phyloP scores from a whole-genome alignment of 2,329 filamentous ascomycete species.

The Colletotrichum tropicale region DNA sequence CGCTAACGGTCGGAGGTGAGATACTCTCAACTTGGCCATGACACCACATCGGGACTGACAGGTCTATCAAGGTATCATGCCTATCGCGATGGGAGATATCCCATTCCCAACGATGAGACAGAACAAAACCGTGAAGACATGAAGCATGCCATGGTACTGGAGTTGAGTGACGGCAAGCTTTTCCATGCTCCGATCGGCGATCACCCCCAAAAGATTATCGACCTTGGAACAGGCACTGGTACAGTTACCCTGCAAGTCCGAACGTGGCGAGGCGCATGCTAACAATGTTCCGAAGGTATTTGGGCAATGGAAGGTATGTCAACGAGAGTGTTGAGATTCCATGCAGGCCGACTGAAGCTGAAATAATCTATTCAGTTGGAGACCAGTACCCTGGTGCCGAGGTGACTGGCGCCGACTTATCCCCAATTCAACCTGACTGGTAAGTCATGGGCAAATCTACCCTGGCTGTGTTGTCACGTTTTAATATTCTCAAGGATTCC shows the following conservation, averaged over 20 bases:
- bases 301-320: neutral
- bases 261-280: neutral
- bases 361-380: neutral
- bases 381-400: neutral
- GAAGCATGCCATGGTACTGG: slow-evolving; percentile 42
- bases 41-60: neutral
- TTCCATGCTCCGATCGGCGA: neutral
- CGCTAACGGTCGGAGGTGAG: slow-evolving; percentile 33
- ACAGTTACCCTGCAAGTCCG: neutral
- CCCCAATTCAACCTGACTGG: neutral
- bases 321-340: neutral
- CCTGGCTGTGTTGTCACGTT: neutral
- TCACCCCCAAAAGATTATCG: neutral
- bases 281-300: neutral
- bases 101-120: slow-evolving; percentile 40
- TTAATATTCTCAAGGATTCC: neutral
- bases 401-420: neutral
- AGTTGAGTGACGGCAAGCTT: slow-evolving; percentile 34
- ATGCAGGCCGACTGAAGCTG: neutral
- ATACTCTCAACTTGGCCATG: neutral
- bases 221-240: neutral
- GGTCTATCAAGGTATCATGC: slow-evolving; percentile 30
- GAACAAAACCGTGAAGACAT: slow-evolving; percentile 44
- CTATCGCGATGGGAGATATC: slow-evolving; percentile 39
- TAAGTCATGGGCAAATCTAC: neutral